These are phyloP conservation scores for Vaccinium darrowii DNA, from an alignment of 148 eudicot species.

Conservation along the genomic window DNA sequence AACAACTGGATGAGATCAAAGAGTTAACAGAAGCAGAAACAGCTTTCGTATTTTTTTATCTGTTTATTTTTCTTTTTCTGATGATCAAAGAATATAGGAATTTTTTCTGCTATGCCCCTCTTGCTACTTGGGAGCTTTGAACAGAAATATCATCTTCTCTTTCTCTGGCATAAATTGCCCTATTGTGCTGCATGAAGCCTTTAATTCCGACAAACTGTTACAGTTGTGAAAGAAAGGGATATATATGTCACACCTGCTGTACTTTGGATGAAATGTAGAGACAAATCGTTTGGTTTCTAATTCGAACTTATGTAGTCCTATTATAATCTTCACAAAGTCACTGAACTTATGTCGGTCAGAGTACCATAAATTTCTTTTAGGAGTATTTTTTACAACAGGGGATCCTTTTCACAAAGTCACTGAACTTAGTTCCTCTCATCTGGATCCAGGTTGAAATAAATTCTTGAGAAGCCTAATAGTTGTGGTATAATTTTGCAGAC, in stretches of 20 bases:
- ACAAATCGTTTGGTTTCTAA: conserved; percentile 9
- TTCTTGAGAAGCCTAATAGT: conserved; percentile 44
- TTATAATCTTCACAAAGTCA: background rate
- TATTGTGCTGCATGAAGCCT: background rate
- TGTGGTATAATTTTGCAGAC: conserved; percentile 40
- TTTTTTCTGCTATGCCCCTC: background rate
- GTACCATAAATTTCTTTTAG: background rate
- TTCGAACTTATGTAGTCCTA: background rate
- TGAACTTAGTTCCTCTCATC: conserved; percentile 27
- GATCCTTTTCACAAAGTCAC: conserved; percentile 25
- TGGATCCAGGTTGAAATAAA: conserved; percentile 65
- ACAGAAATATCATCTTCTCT: background rate
- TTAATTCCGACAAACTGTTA: background rate
- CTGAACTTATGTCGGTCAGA: background rate
- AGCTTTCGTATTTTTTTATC: background rate
- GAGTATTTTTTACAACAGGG: conserved; percentile 32
- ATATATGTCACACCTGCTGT: background rate
- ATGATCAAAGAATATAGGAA: background rate
- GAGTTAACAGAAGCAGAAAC: background rate
- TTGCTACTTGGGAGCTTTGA: background rate
- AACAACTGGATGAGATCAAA: background rate
- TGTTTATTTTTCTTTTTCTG: background rate
- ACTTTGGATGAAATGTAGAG: background rate
- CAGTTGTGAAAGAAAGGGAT: too few species aligned
- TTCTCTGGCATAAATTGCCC: background rate